phyloP scores from a whole-genome alignment of 371 early-diverging fungal species.

The Mucor piriformis region DNA sequence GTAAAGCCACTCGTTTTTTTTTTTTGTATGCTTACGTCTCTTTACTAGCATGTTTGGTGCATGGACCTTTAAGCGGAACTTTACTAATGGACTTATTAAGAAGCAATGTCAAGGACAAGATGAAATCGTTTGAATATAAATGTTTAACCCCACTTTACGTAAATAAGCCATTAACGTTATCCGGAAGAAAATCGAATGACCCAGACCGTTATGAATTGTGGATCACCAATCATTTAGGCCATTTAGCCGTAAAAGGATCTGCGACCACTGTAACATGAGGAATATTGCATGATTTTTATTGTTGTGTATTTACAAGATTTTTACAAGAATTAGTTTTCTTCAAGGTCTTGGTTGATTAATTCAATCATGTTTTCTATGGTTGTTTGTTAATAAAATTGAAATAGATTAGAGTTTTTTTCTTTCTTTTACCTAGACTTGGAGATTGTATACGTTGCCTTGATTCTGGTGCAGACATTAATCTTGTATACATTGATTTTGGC shows the following conservation, averaged over 20 bases:
- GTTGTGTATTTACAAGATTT: not conserved
- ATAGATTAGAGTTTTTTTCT: not conserved
- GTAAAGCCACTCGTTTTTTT: not conserved
- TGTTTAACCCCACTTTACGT: constrained; percentile 72
- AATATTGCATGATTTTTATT: not conserved
- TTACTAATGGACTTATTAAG: constrained; percentile 64
- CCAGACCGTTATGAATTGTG: constrained; percentile 63
- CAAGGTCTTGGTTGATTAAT: constrained; percentile 1
- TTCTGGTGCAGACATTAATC: constrained; percentile 6
- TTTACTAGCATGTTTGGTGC: constrained; percentile 66
- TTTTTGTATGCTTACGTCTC: no score
- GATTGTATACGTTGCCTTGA: constrained; percentile 3
- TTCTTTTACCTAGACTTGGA: constrained; percentile 11
- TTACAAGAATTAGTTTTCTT: not conserved
- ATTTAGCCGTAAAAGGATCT: constrained; percentile 76
- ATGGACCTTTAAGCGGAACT: constrained; percentile 83
- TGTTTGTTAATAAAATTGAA: not conserved
- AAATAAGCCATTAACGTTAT: constrained; percentile 54
- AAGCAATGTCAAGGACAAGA: not conserved
- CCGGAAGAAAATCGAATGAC: constrained; percentile 41
- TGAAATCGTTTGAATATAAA: constrained; percentile 68
- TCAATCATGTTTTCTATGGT: constrained; percentile 14
- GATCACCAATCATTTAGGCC: constrained; percentile 67
- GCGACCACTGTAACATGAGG: constrained; percentile 13
- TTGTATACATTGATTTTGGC: constrained; percentile 9